phyloP scores from a whole-genome alignment of 1,284 basidiomycete species.

The Cryptococcus floricola region DNA sequence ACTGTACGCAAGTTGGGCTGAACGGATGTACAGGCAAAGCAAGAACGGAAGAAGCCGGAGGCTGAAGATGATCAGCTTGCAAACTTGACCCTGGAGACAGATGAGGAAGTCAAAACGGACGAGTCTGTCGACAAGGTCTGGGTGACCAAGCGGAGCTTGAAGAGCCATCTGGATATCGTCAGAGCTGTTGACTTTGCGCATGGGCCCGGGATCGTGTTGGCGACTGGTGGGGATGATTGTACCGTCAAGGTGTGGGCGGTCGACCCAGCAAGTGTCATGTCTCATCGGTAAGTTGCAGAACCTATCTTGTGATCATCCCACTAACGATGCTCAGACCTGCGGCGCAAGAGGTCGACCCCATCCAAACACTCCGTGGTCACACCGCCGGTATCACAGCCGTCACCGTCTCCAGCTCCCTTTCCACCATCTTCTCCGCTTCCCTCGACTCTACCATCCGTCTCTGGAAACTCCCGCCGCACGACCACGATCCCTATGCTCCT shows the following conservation, averaged over 20 bases:
- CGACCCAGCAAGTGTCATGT: slow-evolving; percentile 30
- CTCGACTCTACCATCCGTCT: slow-evolving; percentile 85
- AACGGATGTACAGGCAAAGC: slow-evolving; percentile 3
- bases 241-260: slow-evolving; percentile 86
- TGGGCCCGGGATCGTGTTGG: slow-evolving; percentile 73
- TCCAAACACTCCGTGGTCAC: slow-evolving; percentile 88
- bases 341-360: slow-evolving; percentile 78
- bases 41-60: slow-evolving; percentile 11
- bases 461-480: slow-evolving; percentile 71
- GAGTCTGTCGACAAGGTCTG: slow-evolving; percentile 59
- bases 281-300: slow-evolving; percentile 24
- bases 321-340: slow-evolving; percentile 45
- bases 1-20: not conserved
- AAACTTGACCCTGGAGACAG: slow-evolving; percentile 47
- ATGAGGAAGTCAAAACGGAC: slow-evolving; percentile 60
- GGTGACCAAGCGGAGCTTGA: slow-evolving; percentile 75
- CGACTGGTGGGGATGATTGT: slow-evolving; percentile 89
- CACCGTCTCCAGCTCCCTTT: slow-evolving; percentile 71
- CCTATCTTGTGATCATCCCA: not conserved
- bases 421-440: slow-evolving; percentile 82
- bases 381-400: slow-evolving; percentile 86
- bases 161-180: slow-evolving; percentile 88
- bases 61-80: slow-evolving; percentile 40
- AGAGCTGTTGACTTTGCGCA: slow-evolving; percentile 78
- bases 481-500: slow-evolving; percentile 76